Base-by-base conservation (phyloP, 306 rosid genomes). In the Vigna trinervia region DNA sequence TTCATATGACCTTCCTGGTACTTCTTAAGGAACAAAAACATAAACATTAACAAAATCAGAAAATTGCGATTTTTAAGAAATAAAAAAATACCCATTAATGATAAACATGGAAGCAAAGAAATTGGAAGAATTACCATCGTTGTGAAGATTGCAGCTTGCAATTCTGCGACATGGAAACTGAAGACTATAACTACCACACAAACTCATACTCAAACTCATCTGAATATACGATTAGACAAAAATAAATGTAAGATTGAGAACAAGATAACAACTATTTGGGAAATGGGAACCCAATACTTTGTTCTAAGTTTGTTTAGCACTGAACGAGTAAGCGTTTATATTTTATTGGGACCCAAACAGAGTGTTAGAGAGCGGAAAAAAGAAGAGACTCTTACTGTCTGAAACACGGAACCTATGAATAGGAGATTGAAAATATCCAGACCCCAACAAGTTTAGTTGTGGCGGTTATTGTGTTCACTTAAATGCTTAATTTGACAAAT, bases 131-230 rank as follows among this genome's bases (percentile, higher is more conserved):
- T 52, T 30, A 84, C 88, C 83, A 51, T 67, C 46, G 3, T 15
- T 12, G 58, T 53, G 41, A 46, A 51, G 34, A 36, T 58, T 80
- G 69, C 74, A 84, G 70, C 63, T 77, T 6, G 81, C 28, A 22
- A 81, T 68, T 84, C 67, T 53, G 70, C 69, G 66, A 60, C 59
- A 8, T 34, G 57, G 81, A 77, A 81, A 48, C 12, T 50, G 72
- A 77, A 73, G 41, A 61, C 81, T 66, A 23, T 53, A 48, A 19
- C 75, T 61, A 23, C 72, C 74, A 36, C 71, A 78, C 72, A 36
- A 69, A 72, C 88, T 78, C 76, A 77, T 41, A 46, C 71, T 52
- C 67, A 85, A 74, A 77, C 72, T 78, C 88, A 77, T 85, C 85
- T 81, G 75, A 66, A 73, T 22, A 2, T 61, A 46, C 39, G 51